phyloP scores from a whole-genome alignment of 2,329 filamentous ascomycete species.

The Chaetomiaceae sp. region DNA sequence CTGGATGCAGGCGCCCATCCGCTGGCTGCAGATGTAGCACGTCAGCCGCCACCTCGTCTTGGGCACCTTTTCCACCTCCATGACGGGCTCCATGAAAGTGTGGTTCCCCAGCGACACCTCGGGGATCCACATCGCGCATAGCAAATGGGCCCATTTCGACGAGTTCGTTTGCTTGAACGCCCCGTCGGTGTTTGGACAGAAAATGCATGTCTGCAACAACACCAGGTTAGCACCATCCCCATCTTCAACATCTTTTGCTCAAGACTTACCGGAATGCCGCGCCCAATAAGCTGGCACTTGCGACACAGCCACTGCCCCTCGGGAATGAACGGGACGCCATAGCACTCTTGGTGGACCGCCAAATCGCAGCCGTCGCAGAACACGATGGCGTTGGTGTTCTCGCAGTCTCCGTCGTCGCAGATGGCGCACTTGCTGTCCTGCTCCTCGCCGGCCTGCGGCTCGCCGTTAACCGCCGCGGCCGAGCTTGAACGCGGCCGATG shows the following conservation, averaged over 20 bases:
- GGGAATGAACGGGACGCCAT: slow-evolving; percentile 96
- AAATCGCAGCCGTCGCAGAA: slow-evolving; percentile 98
- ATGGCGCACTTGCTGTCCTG: slow-evolving; percentile 97
- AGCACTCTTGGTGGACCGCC: slow-evolving; percentile 97
- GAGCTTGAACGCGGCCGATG: slow-evolving; percentile 90
- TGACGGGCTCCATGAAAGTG: slow-evolving; percentile 97
- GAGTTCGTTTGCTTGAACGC: slow-evolving; percentile 98
- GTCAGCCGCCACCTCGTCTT: slow-evolving; percentile 88
- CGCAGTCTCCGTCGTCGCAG: slow-evolving; percentile 98
- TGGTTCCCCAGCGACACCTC: slow-evolving; percentile 94
- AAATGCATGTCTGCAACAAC: slow-evolving; percentile 73
- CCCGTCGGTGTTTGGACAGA: slow-evolving; percentile 95
- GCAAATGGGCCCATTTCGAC: slow-evolving; percentile 92
- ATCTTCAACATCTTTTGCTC: slow-evolving; percentile 4
- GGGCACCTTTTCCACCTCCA: slow-evolving; percentile 96
- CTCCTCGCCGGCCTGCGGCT: slow-evolving; percentile 82
- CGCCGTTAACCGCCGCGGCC: slow-evolving; percentile 91
- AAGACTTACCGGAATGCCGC: slow-evolving; percentile 72
- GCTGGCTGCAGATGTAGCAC: slow-evolving; percentile 96
- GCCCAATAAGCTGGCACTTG: slow-evolving; percentile 92
- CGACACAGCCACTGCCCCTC: slow-evolving; percentile 98
- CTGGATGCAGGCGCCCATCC: slow-evolving; percentile 97
- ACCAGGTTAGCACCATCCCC: not conserved
- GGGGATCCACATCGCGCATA: slow-evolving; percentile 98
- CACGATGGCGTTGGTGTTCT: slow-evolving; percentile 98